Evolutionary conservation across 768 basidiomycete genomes (phyloP), one percentile per base, ranked within the genome.

Genomic region (Boletales sp.): DNA sequence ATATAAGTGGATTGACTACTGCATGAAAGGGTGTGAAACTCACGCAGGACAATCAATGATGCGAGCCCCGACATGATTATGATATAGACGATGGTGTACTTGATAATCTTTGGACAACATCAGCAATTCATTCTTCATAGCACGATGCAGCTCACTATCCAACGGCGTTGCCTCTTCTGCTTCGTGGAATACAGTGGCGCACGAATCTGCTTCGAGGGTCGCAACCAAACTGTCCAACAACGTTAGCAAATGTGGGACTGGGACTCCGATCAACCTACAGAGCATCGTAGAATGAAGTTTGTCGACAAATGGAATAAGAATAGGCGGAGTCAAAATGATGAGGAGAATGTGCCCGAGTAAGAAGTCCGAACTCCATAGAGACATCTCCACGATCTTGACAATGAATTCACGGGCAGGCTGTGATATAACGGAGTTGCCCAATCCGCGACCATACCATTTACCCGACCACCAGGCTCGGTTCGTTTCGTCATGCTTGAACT

Each of bases 391-490:
- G 51, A 95, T 90, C 78, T 98, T 99, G 73, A 98, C 94, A 49
- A 98, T 81, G 64, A 89, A 97, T 76, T 98, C 97, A 66, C 97
- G 86, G 49, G 91, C 93, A 30, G 94, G 94, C 66, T 98, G 97
- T 29, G 92, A 94, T 66, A 95, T 84, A 34, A 90, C 92, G 31
- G 90, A 87, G n/a, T 79, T 79, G 13, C 95, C 95, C 17, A 99
- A 76, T 27, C 92, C 90, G 51, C 93, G 81, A 41, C 94, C 94
- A 65, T 94, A 94, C 97, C 97, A 97, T 74, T 89, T 87, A 54
- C 94, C 94, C 15, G 94, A 94, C 97, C 97, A 99, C 95, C 95
- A 98, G 2, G 94, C 94, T 53, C 90, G 80, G 73, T 98, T 98
- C 24, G 91, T 94, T 74, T 97, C 94, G 64, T 99, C 97, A 65